Conservation (phyloP, 768 basidiomycete genomes). For the Hygrocybe coccinea region DNA sequence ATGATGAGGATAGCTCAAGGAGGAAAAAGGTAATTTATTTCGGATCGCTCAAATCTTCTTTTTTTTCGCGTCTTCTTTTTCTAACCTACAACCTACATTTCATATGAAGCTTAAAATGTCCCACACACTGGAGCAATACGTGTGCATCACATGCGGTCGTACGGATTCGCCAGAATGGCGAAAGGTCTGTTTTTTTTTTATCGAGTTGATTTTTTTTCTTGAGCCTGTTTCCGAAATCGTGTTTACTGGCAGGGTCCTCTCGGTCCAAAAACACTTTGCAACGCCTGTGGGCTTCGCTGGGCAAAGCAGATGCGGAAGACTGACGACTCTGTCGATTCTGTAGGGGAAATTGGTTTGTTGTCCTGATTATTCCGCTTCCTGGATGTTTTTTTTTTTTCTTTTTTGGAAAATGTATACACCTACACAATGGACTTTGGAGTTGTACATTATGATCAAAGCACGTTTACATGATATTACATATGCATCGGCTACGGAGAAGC, state of each 20-base stretch:
- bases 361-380: too few relatives aligned
- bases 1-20: slow-evolving; percentile 46
- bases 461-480: too few relatives aligned
- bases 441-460: too few relatives aligned
- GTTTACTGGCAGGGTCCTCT: slow-evolving; percentile 69
- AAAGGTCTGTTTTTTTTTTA: slow-evolving; percentile 56
- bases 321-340: slow-evolving; percentile 31
- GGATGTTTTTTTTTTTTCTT: too few relatives aligned
- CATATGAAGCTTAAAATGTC: slow-evolving; percentile 42
- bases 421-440: too few relatives aligned
- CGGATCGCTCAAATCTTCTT: slow-evolving; percentile 1
- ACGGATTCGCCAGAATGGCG: slow-evolving; percentile 98
- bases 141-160: slow-evolving; percentile 88
- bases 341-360: slow-evolving; percentile 1
- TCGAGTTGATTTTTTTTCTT: slow-evolving; percentile 12
- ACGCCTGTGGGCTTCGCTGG: slow-evolving; percentile 93
- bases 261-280: slow-evolving; percentile 97
- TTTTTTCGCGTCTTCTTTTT: background rate
- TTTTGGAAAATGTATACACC: too few relatives aligned
- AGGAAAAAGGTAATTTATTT: slow-evolving; percentile 55
- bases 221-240: background rate
- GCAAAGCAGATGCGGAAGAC: slow-evolving; percentile 59
- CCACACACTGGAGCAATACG: slow-evolving; percentile 60
- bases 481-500: too few relatives aligned
- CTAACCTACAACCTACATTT: background rate